Percentiles rank a stretch among this genome's conserved stretches.
These are phyloP conservation scores for Colletotrichum siamense DNA, from an alignment of 2,329 filamentous ascomycete genomes.

Conservation along the genomic window DNA sequence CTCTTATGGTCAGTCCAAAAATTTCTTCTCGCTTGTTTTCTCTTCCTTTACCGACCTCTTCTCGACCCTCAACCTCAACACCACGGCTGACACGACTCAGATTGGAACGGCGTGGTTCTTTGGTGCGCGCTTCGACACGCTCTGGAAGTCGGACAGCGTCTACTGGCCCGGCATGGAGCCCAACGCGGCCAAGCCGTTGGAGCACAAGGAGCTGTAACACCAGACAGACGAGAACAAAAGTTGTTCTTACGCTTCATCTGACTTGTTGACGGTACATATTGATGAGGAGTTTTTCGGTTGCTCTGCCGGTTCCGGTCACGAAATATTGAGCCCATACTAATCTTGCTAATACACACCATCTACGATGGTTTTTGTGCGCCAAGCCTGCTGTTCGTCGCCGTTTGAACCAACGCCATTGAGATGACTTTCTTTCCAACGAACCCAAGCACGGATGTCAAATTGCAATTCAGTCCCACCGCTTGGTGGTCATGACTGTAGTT, in stretches of 20 bases:
- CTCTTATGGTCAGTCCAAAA: conserved; percentile 71
- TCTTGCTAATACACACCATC: conserved; percentile 22
- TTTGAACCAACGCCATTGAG: not conserved
- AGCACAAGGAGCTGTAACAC: conserved; percentile 22
- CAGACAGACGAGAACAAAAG: conserved; percentile 5
- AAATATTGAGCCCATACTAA: conserved; percentile 19
- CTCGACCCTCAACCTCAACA: not conserved
- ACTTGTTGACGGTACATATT: conserved; percentile 23
- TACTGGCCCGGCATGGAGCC: conserved; percentile 19
- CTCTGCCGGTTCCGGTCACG: conserved; percentile 10
- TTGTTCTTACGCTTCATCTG: conserved; percentile 19
- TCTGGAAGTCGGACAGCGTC: conserved; percentile 21
- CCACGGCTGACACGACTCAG: conserved; percentile 47
- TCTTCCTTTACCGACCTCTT: not conserved
- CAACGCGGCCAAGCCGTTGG: conserved; percentile 11
- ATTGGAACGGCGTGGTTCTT: conserved; percentile 78
- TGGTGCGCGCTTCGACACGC: conserved; percentile 78
- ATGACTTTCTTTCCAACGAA: not conserved
- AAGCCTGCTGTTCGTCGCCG: not conserved
- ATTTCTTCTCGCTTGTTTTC: not conserved
- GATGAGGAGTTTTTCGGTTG: conserved; percentile 15
- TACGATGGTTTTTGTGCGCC: conserved; percentile 14
- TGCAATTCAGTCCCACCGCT: conserved; percentile 78
- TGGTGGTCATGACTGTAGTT: conserved; percentile 78
- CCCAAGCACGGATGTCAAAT: conserved; percentile 99